Conservation (phyloP, 2,329 filamentous ascomycete species). For the Dactylellina drechsleri region DNA sequence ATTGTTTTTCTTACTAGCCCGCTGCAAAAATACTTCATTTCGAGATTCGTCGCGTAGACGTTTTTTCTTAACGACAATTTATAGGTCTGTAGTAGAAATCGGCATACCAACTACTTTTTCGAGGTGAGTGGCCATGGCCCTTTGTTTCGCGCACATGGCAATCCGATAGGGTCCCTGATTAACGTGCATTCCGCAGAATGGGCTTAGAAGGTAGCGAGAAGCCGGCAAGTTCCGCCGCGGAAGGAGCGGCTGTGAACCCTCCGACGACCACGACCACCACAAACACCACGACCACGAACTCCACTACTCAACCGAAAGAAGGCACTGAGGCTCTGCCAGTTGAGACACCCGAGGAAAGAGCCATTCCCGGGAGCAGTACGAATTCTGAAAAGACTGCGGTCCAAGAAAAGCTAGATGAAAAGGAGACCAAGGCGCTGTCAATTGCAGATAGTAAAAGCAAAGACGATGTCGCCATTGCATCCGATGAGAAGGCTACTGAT, state of each 20-base stretch:
- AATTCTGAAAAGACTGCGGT: slow-evolving; percentile 40
- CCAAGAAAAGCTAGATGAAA: slow-evolving; percentile 27
- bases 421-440: slow-evolving; percentile 1
- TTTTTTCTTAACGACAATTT: slow-evolving; percentile 5
- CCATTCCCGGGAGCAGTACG: slow-evolving; percentile 35
- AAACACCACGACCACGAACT: slow-evolving; percentile 27
- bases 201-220: slow-evolving; percentile 52
- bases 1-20: slow-evolving; percentile 34
- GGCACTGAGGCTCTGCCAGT: slow-evolving; percentile 19
- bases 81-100: slow-evolving; percentile 20
- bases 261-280: not conserved
- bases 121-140: slow-evolving; percentile 33
- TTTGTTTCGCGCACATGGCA: slow-evolving; percentile 24
- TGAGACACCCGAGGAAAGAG: slow-evolving; percentile 25
- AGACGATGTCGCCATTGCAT: slow-evolving; percentile 23
- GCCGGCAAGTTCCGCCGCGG: slow-evolving; percentile 53
- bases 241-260: slow-evolving; percentile 39
- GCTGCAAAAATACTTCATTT: slow-evolving; percentile 10
- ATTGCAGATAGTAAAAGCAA: slow-evolving; percentile 9
- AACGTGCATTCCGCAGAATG: slow-evolving; percentile 54
- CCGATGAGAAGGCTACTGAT: slow-evolving; percentile 24
- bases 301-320: not conserved
- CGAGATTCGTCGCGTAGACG: slow-evolving; percentile 25
- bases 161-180: slow-evolving; percentile 22
- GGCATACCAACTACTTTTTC: slow-evolving; percentile 20